Evolutionary conservation across 495 filamentous ascomycete species (phyloP), one percentile per base, ranked within the genome.

Genomic region (Podospora pseudopauciseta): DNA sequence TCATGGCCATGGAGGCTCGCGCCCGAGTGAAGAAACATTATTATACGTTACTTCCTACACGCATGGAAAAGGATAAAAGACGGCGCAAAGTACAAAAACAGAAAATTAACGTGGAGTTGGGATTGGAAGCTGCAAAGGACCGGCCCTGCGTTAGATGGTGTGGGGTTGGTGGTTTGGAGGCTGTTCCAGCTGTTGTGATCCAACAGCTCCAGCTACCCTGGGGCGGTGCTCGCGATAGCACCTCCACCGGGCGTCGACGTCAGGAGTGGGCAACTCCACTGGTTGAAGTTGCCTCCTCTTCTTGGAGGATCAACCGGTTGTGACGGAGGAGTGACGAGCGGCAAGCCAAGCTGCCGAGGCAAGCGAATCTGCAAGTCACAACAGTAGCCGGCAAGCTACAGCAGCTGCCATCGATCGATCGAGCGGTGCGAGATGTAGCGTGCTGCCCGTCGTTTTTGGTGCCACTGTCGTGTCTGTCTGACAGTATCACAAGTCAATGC

Each of bases 1-100:
- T 89, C 87, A 77, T 84, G 83, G 64, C 84, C 80, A 72, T 89
- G 88, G 13, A 85, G 69, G 74, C 81, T 80, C 4, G 82, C 82
- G 9, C 81, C 83, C 5, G 80, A 77, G 66, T 85, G 82, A 2
- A 85, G 72, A 71, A 85, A 82, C 82, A 85, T 85, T 56, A 58
- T 72, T 65, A 44, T 61, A n/a, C n/a, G 57, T 9, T 16, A 59
- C 13, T 49, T 49, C 18, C 23, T 23, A 7, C 15, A 18, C 27
- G 15, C 53, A 1, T 19, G 60, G 15, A 32, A 39, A 55, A 34
- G 15, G 15, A 49, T 49, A 49, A 11, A 11, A 49, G 15, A 49
- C 39, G 15, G 39, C 39, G 11, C 16, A 30, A n/a, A 27, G 49
- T 5, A 53, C n/a, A 6, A 63, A 58, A 57, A 16, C 34, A 16